Base-by-base conservation (phyloP, 1,139 yeast genomes). In the Candida albicans region DNA sequence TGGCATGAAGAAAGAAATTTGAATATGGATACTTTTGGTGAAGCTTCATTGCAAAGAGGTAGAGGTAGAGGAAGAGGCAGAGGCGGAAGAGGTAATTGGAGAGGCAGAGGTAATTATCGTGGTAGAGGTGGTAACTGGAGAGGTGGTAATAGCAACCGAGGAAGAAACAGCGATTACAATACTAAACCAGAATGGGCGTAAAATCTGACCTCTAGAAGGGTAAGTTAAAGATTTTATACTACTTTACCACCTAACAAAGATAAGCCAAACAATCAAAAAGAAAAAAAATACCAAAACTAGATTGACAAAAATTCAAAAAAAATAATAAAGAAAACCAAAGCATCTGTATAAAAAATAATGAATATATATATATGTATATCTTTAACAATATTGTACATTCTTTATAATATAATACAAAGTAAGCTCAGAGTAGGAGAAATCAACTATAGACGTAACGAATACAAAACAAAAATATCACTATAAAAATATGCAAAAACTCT, bases 11-110 rank as follows among this genome's bases (percentile, higher is more conserved):
- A 84, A 58, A 79, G 81, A 51, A 63, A 63, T 40, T 69, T 82
- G 56, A 83, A 84, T 56, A 55, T 75, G 60, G 89, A 82, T 62
- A 84, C 90, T 5, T 84, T 84, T 62, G 90, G 90, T 32, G 81
- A 82, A 58, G 61, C 77, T 10, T 62, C 70, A 10, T 64, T 62
- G 35, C 56, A 56, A 39, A 52, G 68, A 38, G 67, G 70, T 36
- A 51, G 67, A 45, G 58, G 63, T 10, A 55, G 73, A 44, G 67
- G 70, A 2, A 54, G 73, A 46, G 66, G 71, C 9, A 50, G 68
- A 45, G 49, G 60, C 33, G 56, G 64, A 2, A 49, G 65, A 42
- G 58, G 62, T 24, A 51, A 62, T 13, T 40, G 56, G n/a, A 50
- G 68, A 36, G 67, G 68, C 7, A 52, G 64, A 45, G 62, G 57